These are phyloP conservation scores for Globisporangium iwayamae DNA, from an alignment of 352 stramenopile genomes.

Conservation along the genomic window DNA sequence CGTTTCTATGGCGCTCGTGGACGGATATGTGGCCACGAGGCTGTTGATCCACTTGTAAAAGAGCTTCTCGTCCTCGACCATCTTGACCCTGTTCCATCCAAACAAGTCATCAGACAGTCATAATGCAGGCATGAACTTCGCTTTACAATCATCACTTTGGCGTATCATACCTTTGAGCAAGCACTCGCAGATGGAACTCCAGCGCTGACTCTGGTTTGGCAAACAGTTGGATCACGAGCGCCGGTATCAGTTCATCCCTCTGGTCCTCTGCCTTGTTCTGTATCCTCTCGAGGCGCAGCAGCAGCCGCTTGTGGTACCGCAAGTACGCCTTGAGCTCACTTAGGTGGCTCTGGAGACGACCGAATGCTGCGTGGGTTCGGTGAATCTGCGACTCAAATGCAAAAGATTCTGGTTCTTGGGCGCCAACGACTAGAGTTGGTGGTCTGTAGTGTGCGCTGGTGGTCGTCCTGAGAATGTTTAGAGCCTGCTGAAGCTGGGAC, in stretches of 20 bases:
- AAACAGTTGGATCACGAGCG: constrained; percentile 41
- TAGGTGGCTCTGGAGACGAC: constrained; percentile 36
- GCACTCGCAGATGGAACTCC: constrained; percentile 36
- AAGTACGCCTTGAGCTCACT: constrained; percentile 31
- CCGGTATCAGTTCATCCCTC: constrained; percentile 30
- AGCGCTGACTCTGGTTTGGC: constrained; percentile 23
- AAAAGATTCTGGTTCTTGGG: background rate
- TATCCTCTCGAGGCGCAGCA: constrained; percentile 28
- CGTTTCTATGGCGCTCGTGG: background rate
- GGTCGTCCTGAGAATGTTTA: constrained; percentile 11
- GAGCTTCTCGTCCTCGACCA: constrained; percentile 52
- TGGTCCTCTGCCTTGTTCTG: constrained; percentile 26
- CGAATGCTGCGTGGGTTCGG: constrained; percentile 38
- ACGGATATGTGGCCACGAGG: constrained; percentile 24
- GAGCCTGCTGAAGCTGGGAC: background rate
- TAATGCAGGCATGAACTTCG: background rate
- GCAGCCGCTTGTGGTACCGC: constrained; percentile 38
- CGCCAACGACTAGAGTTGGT: background rate
- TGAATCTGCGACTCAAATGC: constrained; percentile 30
- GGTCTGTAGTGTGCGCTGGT: background rate
- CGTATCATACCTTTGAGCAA: constrained; percentile 32
- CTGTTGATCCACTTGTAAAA: constrained; percentile 78
- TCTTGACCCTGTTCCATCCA: constrained; percentile 36
- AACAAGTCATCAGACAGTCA: background rate
- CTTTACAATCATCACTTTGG: background rate